Base-by-base conservation (phyloP, 306 rosid species). In the Pyrus betulifolia region DNA sequence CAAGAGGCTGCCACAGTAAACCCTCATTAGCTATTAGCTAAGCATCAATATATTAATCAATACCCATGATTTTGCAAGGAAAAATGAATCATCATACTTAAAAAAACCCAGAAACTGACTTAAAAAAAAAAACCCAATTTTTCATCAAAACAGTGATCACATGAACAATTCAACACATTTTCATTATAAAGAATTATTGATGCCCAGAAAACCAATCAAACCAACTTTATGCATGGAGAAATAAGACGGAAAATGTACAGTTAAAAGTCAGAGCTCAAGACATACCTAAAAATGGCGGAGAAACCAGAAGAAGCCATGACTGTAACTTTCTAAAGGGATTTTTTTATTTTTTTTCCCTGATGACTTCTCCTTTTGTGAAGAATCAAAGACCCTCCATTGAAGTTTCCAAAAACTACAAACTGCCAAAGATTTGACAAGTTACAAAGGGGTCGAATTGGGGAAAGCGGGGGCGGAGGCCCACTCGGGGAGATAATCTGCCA, bases 81-180 rank as follows among this genome's bases (percentile, higher is more conserved):
- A 30, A 49, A 52, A 71, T 14, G 49, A 46, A 23, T 40, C 9
- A 49, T 64, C 42, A 27, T 59, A 67, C 76, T 45, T 44, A 71
- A 72, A 79, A 79, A 15, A 75, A 28, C 60, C 77, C 69, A 76
- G 45, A 78, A 78, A 67, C 66, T 8, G 46, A 52, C 27, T 22
- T 25, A 12, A 21, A 73, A 63, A 49, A 5, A 63, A 49, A 5
- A 6, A 8, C 8, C 33, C 27, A 74, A 66, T 30, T 55, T 46
- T 74, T 76, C 31, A 69, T 66, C 74, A 27, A 74, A 2, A 62
- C 5, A 11, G 5, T 28, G 4, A 3, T 45, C 22, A 74, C 8
- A 44, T 5, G 14, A 11, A 45, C 14, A 62, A 59, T 10, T 11
- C 28, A 15, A 64, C 69, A 60, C 38, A 60, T 25, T 25, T 31